Evolutionary conservation across 441 rosid species (phyloP).

Genomic region (Iberis amara): DNA sequence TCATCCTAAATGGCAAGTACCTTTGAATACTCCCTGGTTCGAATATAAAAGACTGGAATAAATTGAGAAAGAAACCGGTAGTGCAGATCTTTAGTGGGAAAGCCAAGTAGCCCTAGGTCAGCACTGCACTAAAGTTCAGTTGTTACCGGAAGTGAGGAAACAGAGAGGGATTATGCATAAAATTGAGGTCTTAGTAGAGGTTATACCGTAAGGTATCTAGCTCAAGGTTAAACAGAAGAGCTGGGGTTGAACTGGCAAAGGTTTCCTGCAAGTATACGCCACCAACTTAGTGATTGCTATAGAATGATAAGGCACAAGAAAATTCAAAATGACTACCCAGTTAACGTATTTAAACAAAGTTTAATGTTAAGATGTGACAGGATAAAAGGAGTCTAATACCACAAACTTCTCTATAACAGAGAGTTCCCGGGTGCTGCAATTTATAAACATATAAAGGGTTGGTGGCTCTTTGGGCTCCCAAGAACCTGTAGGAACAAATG

Average conservation of each 20-base stretch:
- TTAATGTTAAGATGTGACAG: slow-evolving; percentile 18
- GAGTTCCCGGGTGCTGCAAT: slow-evolving; percentile 85
- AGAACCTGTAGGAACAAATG: slow-evolving; percentile 47
- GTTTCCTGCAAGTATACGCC: slow-evolving; percentile 53
- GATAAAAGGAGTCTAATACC: slow-evolving; percentile 42
- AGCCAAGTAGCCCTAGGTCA: slow-evolving; percentile 86
- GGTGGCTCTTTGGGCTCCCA: slow-evolving; percentile 81
- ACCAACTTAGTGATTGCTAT: slow-evolving; percentile 15
- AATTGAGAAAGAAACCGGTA: slow-evolving; percentile 88
- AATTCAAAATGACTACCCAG: slow-evolving; percentile 4
- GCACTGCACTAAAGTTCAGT: slow-evolving; percentile 52
- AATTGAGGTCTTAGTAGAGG: slow-evolving; percentile 18
- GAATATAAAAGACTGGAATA: slow-evolving; percentile 70
- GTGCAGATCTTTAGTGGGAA: slow-evolving; percentile 89
- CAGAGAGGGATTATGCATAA: slow-evolving; percentile 14
- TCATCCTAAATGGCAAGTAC: slow-evolving; percentile 33
- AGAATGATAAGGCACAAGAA: background rate
- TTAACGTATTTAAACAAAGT: slow-evolving; percentile 17
- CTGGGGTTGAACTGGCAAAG: slow-evolving; percentile 68
- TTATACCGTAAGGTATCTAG: slow-evolving; percentile 88
- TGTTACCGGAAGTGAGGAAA: slow-evolving; percentile 24
- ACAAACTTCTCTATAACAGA: slow-evolving; percentile 78
- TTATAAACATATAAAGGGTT: slow-evolving; percentile 65
- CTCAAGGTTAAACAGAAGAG: slow-evolving; percentile 87
- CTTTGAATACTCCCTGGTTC: slow-evolving; percentile 93